phyloP scores from a whole-genome alignment of 805 yeast species.

The Candida sphagnicola region DNA sequence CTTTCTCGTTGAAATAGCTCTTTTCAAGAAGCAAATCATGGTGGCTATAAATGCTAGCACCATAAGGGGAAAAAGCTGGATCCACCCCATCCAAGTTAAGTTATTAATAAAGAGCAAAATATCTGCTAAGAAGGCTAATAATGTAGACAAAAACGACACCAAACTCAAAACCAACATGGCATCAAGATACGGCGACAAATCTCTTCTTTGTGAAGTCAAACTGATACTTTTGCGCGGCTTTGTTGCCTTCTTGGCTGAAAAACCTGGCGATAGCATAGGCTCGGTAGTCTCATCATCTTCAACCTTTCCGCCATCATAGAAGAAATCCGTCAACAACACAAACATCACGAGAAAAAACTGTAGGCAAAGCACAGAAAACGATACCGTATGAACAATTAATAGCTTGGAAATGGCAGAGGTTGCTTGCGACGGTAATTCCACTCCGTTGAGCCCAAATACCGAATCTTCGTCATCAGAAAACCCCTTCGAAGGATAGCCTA shows the following conservation, averaged over 20 bases:
- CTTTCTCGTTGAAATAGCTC: conserved; percentile 55
- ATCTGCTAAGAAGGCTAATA: conserved; percentile 79
- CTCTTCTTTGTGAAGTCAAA: conserved; percentile 5
- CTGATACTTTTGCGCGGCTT: too few species aligned
- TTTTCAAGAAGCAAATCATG: conserved; percentile 65
- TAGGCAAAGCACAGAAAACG: conserved; percentile 27
- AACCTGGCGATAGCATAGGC: too few species aligned
- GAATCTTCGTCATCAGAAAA: conserved; percentile 7
- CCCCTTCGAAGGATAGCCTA: conserved; percentile 34
- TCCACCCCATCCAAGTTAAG: conserved; percentile 84
- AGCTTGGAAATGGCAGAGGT: conserved; percentile 37
- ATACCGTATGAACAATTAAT: conserved; percentile 38
- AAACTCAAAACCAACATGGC: conserved; percentile 55
- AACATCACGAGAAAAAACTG: conserved; percentile 13
- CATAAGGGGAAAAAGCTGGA: conserved; percentile 65
- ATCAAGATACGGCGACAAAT: conserved; percentile 38
- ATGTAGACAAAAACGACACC: conserved; percentile 63
- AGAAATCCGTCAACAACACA: conserved; percentile 8
- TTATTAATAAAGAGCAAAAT: conserved; percentile 72
- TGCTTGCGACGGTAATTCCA: conserved; percentile 38
- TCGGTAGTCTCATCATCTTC: neutral
- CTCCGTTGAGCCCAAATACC: conserved; percentile 14
- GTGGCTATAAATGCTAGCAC: conserved; percentile 62
- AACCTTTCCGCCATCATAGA: conserved; percentile 5
- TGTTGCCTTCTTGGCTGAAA: too few species aligned